Base-by-base conservation (phyloP, 2,329 filamentous ascomycete species). In the Westerdykella sp. region DNA sequence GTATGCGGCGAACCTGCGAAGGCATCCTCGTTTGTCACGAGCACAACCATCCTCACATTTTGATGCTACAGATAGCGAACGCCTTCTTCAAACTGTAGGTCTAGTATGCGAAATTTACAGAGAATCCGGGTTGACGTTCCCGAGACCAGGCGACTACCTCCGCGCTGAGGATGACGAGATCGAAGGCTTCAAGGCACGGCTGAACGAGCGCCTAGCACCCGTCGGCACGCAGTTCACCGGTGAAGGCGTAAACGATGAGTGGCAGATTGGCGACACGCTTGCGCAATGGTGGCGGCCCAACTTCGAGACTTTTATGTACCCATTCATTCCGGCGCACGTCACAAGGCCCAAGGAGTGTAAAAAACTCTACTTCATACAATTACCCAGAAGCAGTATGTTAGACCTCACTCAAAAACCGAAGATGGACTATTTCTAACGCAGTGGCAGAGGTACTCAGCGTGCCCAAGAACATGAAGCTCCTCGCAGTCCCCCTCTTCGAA, bases 301-400 rank as follows among this genome's bases (percentile, higher is more conserved):
- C 74, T 96, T 97, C 66, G 93, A 98, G 75, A 97, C 93, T 2
- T 97, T 97, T 76, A 96, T 98, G 89, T 98, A 98, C 67, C 93
- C 93, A 1, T 98, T 96, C 69, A 84, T 97, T 44, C 93, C 93
- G 6, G 88, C 90, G 14, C 93, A 98, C 71, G 88, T 96, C 49
- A 96, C 91, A 14, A 78, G 93, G 41, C 93, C 93, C 6, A 98
- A 98, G 74, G 93, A 98, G 73, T 95, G 91, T 74, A 98, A 98
- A 76, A 98, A 98, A 77, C 77, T 97, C 34, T 98, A 97, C 70
- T 89, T 97, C 49, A 95, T 98, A 53, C 87, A 95, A 66, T 75
- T 98, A 22, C 93, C 93, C 0, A 82, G 89, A 68, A 89, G 84
- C 57, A 97, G 89, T 95, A 77, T 48, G 74, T 81, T 23, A 3